A percentile compares a stretch with the other conserved stretches of the same genome.
phyloP scores from a whole-genome alignment of 352 stramenopile genomes.

The Phytophthora vignae region DNA sequence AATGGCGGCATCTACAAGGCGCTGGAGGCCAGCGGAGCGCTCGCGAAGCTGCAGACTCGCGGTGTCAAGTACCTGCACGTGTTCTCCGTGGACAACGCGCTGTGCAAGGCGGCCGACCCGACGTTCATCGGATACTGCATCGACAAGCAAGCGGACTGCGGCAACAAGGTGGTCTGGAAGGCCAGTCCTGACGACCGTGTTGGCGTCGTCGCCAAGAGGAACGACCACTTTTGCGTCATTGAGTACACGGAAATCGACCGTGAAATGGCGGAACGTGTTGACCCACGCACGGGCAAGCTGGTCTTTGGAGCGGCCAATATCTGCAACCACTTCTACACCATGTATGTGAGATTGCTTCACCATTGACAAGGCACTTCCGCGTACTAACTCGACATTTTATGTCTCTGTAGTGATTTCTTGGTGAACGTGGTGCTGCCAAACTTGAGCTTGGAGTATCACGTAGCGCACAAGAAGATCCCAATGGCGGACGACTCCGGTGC shows the following conservation, averaged over 20 bases:
- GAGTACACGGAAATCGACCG: constrained; percentile 98
- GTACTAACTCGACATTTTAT: constrained; percentile 7
- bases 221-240: constrained; percentile 91
- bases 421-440: constrained; percentile 89
- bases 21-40: constrained; percentile 85
- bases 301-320: constrained; percentile 97
- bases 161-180: constrained; percentile 98
- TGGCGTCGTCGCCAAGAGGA: constrained; percentile 83
- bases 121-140: constrained; percentile 97
- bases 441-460: constrained; percentile 92
- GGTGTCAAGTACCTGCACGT: constrained; percentile 96
- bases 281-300: constrained; percentile 82
- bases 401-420: constrained; percentile 64
- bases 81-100: constrained; percentile 98
- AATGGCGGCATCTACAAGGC: constrained; percentile 98
- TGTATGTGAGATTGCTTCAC: constrained; percentile 59
- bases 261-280: constrained; percentile 63
- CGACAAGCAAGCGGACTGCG: constrained; percentile 92
- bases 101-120: constrained; percentile 96
- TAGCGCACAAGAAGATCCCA: constrained; percentile 98
- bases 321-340: constrained; percentile 98
- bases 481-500: constrained; percentile 84
- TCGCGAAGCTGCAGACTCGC: constrained; percentile 85
- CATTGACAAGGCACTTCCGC: background rate
- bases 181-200: constrained; percentile 92